Conservation (phyloP, 805 yeast species). For the Starmerella bombi region DNA sequence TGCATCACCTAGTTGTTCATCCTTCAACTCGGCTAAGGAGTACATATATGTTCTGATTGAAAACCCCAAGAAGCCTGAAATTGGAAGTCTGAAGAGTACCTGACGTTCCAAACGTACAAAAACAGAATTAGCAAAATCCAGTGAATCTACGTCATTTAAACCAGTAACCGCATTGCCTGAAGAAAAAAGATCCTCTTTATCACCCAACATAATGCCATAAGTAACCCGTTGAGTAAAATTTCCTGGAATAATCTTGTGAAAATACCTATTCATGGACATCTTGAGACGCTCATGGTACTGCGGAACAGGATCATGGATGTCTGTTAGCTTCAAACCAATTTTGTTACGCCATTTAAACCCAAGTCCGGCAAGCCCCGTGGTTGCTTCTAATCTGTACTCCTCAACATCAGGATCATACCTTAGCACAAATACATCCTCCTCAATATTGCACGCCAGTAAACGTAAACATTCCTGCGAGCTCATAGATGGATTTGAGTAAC, state of each 20-base stretch:
- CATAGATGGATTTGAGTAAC: slow-evolving; percentile 1
- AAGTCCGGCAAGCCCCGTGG: slow-evolving; percentile 51
- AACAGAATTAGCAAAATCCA: slow-evolving; percentile 32
- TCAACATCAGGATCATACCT: slow-evolving; percentile 33
- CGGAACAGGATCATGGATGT: slow-evolving; percentile 63
- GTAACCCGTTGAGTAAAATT: slow-evolving; percentile 51
- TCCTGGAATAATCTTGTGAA: slow-evolving; percentile 40
- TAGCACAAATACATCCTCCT: slow-evolving; percentile 51
- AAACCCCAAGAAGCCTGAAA: slow-evolving; percentile 36
- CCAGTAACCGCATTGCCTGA: slow-evolving; percentile 8
- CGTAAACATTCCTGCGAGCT: slow-evolving; percentile 6
- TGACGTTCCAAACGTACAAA: slow-evolving; percentile 51
- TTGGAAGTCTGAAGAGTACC: slow-evolving; percentile 40
- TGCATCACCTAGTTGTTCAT: slow-evolving; percentile 38
- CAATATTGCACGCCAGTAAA: slow-evolving; percentile 30
- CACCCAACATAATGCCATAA: slow-evolving; percentile 38
- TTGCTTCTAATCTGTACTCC: slow-evolving; percentile 41
- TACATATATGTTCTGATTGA: slow-evolving; percentile 45
- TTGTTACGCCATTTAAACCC: slow-evolving; percentile 56
- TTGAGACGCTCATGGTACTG: slow-evolving; percentile 44
- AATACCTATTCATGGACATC: slow-evolving; percentile 55
- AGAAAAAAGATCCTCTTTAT: slow-evolving; percentile 6
- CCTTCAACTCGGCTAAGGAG: slow-evolving; percentile 37
- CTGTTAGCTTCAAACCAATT: slow-evolving; percentile 42
- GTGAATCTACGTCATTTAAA: slow-evolving; percentile 24